Evolutionary conservation across 805 yeast genomes (phyloP).

Genomic region (Peterozyma xylosa): DNA sequence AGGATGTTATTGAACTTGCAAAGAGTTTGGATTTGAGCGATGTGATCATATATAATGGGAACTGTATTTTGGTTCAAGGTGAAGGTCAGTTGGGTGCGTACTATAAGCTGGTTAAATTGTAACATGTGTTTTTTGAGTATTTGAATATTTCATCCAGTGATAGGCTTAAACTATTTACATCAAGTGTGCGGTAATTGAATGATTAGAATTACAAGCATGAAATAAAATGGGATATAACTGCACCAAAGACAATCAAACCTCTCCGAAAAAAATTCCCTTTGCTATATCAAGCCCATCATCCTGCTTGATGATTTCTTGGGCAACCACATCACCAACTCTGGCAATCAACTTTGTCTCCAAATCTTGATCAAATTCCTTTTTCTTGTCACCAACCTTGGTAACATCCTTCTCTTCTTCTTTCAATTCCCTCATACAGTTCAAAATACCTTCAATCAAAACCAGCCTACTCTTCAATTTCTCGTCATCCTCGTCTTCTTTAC

Average conservation of each 20-base stretch:
- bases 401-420: conserved; percentile 19
- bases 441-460: conserved; percentile 38
- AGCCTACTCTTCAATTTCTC: conserved; percentile 32
- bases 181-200: no score
- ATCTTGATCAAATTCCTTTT: conserved; percentile 24
- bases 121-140: neutral
- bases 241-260: conserved; percentile 23
- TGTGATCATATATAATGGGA: conserved; percentile 37
- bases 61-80: conserved; percentile 69
- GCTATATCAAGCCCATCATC: conserved; percentile 42
- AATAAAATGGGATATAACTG: neutral
- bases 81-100: conserved; percentile 28
- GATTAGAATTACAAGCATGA: no score
- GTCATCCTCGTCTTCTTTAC: conserved; percentile 11
- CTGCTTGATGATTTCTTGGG: conserved; percentile 39
- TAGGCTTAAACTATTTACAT: no score
- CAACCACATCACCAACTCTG: conserved; percentile 56
- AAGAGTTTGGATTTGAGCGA: conserved; percentile 25
- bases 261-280: conserved; percentile 72
- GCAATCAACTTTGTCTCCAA: conserved; percentile 34
- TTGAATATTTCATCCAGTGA: no score
- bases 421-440: conserved; percentile 49
- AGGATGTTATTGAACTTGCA: conserved; percentile 32
- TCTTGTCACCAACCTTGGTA: conserved; percentile 27
- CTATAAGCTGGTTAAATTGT: neutral